Percentiles rank a stretch among this genome's conserved stretches.
These are phyloP conservation scores for Saururus chinensis DNA, from an alignment of 164 flowering plant genomes.

Conservation along the genomic window DNA sequence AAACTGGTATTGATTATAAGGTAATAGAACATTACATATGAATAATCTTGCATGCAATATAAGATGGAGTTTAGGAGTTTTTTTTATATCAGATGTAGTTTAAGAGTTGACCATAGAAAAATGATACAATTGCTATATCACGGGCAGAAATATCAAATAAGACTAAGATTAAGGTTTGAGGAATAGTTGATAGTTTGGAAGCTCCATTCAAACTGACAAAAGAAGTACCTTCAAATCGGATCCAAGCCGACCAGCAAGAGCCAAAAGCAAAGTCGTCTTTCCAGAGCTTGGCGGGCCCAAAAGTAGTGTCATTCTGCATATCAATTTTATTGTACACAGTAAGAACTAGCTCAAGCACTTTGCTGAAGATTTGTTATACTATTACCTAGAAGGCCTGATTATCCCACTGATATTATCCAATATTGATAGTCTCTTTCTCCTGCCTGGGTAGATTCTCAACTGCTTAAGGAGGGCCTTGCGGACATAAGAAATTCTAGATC, in stretches of 20 bases:
- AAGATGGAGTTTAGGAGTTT: no score
- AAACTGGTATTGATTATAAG: no score
- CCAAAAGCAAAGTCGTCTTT: slow-evolving; percentile 88
- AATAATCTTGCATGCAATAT: no score
- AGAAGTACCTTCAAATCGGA: slow-evolving; percentile 56
- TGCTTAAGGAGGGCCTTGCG: slow-evolving; percentile 64
- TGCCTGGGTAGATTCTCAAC: slow-evolving; percentile 42
- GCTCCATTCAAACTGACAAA: neutral
- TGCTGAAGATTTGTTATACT: neutral
- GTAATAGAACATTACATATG: no score
- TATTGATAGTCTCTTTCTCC: slow-evolving; percentile 51
- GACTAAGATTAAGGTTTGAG: no score
- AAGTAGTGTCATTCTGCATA: slow-evolving; percentile 68
- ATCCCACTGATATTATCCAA: slow-evolving; percentile 69
- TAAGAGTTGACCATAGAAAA: no score
- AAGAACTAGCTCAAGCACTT: neutral
- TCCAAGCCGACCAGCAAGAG: slow-evolving; percentile 87
- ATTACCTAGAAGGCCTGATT: slow-evolving; percentile 85
- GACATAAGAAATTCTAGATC: slow-evolving; percentile 1
- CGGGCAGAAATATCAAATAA: no score
- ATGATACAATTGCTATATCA: no score
- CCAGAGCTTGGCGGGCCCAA: slow-evolving; percentile 99
- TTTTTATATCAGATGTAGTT: no score
- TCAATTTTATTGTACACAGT: neutral
- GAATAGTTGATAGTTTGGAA: neutral